Conservation (phyloP, 2,329 filamentous ascomycete species). For the Cryphonectria radicalis region DNA sequence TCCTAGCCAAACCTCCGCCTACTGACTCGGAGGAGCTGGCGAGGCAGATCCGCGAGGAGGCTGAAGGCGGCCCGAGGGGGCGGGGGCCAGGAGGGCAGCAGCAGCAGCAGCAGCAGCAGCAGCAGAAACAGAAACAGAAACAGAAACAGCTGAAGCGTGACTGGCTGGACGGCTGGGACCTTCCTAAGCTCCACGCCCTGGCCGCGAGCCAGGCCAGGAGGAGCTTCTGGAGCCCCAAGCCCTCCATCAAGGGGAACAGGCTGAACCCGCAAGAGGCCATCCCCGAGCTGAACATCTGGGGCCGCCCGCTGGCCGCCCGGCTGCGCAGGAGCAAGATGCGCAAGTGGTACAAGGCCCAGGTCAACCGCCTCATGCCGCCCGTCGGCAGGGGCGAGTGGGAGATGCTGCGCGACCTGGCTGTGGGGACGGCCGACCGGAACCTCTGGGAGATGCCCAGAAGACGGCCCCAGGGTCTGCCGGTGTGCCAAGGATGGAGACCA, state of each 20-base stretch:
- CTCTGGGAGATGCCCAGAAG: constrained; percentile 44
- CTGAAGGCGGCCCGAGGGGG: background rate
- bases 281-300: constrained; percentile 54
- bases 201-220: constrained; percentile 45
- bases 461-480: constrained; percentile 37
- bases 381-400: constrained; percentile 60
- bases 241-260: constrained; percentile 36
- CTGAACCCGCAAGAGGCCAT: constrained; percentile 41
- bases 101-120: too few species aligned
- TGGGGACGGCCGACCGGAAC: constrained; percentile 44
- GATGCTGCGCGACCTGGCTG: constrained; percentile 50
- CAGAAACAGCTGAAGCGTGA: constrained; percentile 32
- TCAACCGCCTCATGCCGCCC: constrained; percentile 58
- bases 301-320: constrained; percentile 46
- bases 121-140: too few species aligned
- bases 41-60: background rate
- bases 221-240: constrained; percentile 35
- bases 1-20: constrained; percentile 45
- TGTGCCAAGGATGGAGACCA: constrained; percentile 8
- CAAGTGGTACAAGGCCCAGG: constrained; percentile 51
- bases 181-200: constrained; percentile 47
- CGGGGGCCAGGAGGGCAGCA: background rate
- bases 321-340: constrained; percentile 48
- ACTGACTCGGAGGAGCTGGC: constrained; percentile 48
- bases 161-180: constrained; percentile 57